Conservation (phyloP, 805 yeast species). For the Saccharomycopsis schoenii region DNA sequence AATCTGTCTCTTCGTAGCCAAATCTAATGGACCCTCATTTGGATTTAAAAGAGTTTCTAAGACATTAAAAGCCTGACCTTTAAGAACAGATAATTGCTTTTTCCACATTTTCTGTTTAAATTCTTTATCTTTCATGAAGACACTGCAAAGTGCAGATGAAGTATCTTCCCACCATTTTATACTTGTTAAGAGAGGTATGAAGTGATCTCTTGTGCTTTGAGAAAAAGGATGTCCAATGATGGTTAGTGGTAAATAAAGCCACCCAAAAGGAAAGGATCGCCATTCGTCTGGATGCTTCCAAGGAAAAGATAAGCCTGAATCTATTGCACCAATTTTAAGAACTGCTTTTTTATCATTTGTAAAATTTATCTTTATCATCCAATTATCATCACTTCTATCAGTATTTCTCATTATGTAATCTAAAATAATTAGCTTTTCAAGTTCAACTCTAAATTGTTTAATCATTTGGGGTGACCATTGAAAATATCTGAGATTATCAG, state of each 20-base stretch:
- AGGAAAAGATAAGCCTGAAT: constrained; percentile 65
- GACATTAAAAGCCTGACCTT: constrained; percentile 71
- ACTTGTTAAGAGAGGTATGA: constrained; percentile 48
- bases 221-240: constrained; percentile 63
- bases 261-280: constrained; percentile 72
- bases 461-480: constrained; percentile 44
- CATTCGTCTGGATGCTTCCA: constrained; percentile 81
- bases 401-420: constrained; percentile 70
- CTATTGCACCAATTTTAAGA: constrained; percentile 59
- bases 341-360: constrained; percentile 26
- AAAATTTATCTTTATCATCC: constrained; percentile 56
- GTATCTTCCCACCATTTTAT: constrained; percentile 64
- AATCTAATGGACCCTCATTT: constrained; percentile 57
- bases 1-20: constrained; percentile 48
- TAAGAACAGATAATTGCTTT: constrained; percentile 58
- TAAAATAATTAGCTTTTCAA: constrained; percentile 59
- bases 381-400: constrained; percentile 64
- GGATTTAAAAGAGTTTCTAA: constrained; percentile 51
- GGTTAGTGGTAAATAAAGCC: constrained; percentile 58
- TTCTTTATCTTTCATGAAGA: constrained; percentile 48
- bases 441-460: constrained; percentile 44
- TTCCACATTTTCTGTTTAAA: constrained; percentile 59
- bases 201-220: constrained; percentile 42
- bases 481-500: constrained; percentile 25
- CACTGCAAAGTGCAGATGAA: constrained; percentile 33